Conservation (phyloP, 192 early-diverging fungal species). For the Coemansia sp. region DNA sequence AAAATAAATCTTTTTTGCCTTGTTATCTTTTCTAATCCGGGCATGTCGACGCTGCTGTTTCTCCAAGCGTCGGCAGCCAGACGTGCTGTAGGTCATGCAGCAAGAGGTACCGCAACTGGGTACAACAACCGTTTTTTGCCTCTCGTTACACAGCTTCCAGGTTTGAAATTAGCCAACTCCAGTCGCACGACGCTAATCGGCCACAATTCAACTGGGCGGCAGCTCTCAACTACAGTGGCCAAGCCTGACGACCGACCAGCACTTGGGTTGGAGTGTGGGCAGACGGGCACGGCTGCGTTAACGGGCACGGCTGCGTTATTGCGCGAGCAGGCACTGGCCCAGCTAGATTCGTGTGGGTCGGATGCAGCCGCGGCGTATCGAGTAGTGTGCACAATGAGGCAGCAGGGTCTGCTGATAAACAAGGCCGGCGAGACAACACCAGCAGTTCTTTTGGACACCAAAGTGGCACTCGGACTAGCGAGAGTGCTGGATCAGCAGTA, state of each 20-base stretch:
- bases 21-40: constrained; percentile 1
- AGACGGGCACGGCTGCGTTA: neutral
- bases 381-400: constrained; percentile 6
- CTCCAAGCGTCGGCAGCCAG: neutral
- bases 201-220: neutral
- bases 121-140: neutral
- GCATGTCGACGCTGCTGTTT: constrained; percentile 3
- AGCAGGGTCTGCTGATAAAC: neutral
- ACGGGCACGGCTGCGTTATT: neutral
- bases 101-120: neutral
- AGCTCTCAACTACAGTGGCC: neutral
- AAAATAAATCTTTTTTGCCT: neutral
- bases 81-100: neutral
- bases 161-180: neutral
- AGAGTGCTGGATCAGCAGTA: constrained; percentile 4
- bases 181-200: neutral
- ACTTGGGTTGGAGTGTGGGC: neutral
- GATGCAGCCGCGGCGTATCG: constrained; percentile 13
- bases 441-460: constrained; percentile 17
- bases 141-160: neutral
- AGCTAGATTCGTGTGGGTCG: neutral
- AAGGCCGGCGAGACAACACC: neutral
- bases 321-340: constrained; percentile 4
- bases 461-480: constrained; percentile 12
- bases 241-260: neutral